Evolutionary conservation across 148 eudicot species (phyloP), one percentile per base, ranked within the genome.

Genomic region (Nepenthes gracilis): DNA sequence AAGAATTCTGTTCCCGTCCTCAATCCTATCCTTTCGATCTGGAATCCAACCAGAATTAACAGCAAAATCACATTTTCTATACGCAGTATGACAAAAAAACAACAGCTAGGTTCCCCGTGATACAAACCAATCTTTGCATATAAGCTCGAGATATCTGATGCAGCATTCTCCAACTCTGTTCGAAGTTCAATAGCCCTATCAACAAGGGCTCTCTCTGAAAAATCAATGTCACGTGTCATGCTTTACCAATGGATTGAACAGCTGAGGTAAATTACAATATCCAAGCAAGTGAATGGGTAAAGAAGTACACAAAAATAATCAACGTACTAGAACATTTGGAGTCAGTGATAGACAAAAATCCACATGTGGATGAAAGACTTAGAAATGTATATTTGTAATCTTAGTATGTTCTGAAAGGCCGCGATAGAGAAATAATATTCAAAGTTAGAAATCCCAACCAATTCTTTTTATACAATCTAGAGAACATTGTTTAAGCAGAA

Each of bases 21-120:
- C 99, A 68, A 94, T 81, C 80, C 83, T 89, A 64, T 94, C 99
- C 68, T 94, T 94, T 67, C 95, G 81, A 79, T 94, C 99, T 94
- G 78, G 58, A 54, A 64, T 59, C 47, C 62, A 56, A 54, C 11
- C 10, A 73, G 12, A 35, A 60, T 60, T 55, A 75, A 15, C 54
- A 72, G 38, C 57, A 15, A 38, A 50, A 37, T 7, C 36, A 60
- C 51, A 50, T 35, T 62, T 38, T 37, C 11, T 58, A 45, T 11
- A 45, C 9, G 38, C 32, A 57, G 35, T 2, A 12, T 55, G 15
- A 67, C 14, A 43, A 33, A 36, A 33, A 36, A 68, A 9, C 47
- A 49, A 47, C 12, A 23, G 12, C n/a, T 37, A 68, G 11, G 60
- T 55, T 55, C 43, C 11, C 36, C 23, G 50, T 11, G 60, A 47